Conservation (phyloP, 306 rosid species). For the Geum urbanum region DNA sequence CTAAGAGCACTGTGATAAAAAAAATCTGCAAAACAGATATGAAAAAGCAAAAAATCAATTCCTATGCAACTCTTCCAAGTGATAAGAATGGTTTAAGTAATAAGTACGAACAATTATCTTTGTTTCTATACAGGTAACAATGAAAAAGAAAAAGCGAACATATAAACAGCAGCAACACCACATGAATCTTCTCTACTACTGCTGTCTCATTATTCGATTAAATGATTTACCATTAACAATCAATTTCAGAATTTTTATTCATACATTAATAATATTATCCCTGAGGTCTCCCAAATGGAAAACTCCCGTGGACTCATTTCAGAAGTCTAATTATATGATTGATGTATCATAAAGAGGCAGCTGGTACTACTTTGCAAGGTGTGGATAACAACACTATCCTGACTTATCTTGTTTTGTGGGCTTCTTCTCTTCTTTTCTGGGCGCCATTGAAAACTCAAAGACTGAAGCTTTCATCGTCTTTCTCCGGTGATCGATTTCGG, state of each 20-base stretch:
- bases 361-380: background rate
- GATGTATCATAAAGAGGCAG: too few species aligned
- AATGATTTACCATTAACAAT: background rate
- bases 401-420: background rate
- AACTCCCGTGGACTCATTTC: background rate
- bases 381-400: background rate
- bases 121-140: background rate
- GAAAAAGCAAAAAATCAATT: conserved; percentile 2
- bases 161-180: background rate
- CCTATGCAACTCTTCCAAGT: background rate
- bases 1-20: conserved; percentile 86
- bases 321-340: background rate
- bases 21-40: conserved; percentile 56
- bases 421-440: too few species aligned
- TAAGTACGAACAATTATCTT: background rate
- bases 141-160: background rate
- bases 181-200: conserved; percentile 1
- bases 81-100: background rate
- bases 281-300: background rate
- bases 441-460: too few species aligned
- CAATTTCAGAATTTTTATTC: background rate
- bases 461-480: too few species aligned
- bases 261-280: background rate
- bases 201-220: background rate
- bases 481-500: too few species aligned